Evolutionary conservation across 768 basidiomycete genomes (phyloP), one percentile per base, ranked within the genome.

Genomic region (Pulveroboletus ravenelii): DNA sequence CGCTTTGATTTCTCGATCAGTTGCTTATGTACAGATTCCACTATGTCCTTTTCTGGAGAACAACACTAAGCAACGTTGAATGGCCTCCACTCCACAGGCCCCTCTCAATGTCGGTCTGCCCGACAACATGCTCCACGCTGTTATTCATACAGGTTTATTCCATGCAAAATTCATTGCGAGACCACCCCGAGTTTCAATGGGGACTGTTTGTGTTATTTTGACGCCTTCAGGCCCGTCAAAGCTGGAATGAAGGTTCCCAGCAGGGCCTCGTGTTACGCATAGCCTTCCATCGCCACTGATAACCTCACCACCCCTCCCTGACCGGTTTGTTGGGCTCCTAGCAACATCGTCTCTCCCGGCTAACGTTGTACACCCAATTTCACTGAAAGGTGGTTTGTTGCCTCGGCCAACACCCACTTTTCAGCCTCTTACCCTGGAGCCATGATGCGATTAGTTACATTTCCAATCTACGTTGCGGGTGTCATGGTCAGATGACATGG

Each of bases 21-120:
- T 57, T 23, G 47, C 51, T 59, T 50, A 44, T 39, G 37, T 45
- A 52, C 36, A 13, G 13, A 14, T 6, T 43, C 17, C 29, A 31
- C 47, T 14, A 25, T 31, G 3, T 45, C 60, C 58, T 49, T 51
- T 56, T 50, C 25, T 31, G 51, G 56, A 48, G 31, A 39, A 23
- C 15, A 15, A 23, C 41, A 3, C 10, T 27, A 5, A 27, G 25
- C 25, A 27, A 27, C 6, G 25, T 27, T 27, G 25, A 27, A 35
- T 3, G 3, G 14, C 14, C 27, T 29, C 25, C 12, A 3, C 27
- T 18, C 29, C 29, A 3, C 17, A 17, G 3, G 6, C 50, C n/a
- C 41, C 27, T 13, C 36, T 0, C 18, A 5, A 46, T 29, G 27
- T 27, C 10, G n/a, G 13, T 14, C 37, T 40, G 5, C 31, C 14